Evolutionary conservation across 495 filamentous ascomycete species (phyloP).

Genomic region (Hypoxylon subgilvum): DNA sequence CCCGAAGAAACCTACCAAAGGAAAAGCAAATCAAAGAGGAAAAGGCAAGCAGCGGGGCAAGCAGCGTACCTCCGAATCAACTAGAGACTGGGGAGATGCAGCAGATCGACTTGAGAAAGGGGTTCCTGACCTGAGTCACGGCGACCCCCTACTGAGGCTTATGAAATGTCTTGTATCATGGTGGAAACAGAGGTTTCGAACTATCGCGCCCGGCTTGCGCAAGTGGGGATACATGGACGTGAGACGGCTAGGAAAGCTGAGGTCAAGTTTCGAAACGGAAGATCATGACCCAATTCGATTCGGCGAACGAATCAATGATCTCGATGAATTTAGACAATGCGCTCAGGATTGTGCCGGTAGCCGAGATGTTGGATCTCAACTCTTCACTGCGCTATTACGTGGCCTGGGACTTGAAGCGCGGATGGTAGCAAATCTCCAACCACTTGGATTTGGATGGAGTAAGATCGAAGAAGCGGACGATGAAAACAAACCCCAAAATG

Average conservation of each 20-base stretch:
- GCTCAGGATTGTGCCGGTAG: constrained; percentile 80
- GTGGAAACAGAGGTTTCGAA: constrained; percentile 85
- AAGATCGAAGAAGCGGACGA: constrained; percentile 75
- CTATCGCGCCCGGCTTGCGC: constrained; percentile 79
- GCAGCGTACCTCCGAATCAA: constrained; percentile 52
- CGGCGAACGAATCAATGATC: constrained; percentile 72
- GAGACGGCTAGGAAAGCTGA: constrained; percentile 68
- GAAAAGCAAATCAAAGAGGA: constrained; percentile 46
- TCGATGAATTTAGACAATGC: constrained; percentile 69
- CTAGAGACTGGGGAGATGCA: constrained; percentile 76
- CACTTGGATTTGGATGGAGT: constrained; percentile 89
- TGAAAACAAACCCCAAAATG: constrained; percentile 41
- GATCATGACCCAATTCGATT: constrained; percentile 65
- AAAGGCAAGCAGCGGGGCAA: constrained; percentile 54
- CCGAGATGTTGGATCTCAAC: constrained; percentile 83
- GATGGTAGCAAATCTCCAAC: constrained; percentile 83
- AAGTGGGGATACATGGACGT: constrained; percentile 87
- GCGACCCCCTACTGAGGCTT: constrained; percentile 81
- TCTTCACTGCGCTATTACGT: constrained; percentile 89
- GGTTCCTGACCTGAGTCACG: constrained; percentile 71
- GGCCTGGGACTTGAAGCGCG: constrained; percentile 80
- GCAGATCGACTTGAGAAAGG: constrained; percentile 73
- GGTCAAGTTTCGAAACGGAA: constrained; percentile 67
- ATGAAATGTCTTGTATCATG: constrained; percentile 76
- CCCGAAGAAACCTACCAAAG: constrained; percentile 39